Conservation (phyloP, 2,329 filamentous ascomycete genomes). For the Simplicillium aogashimaense region DNA sequence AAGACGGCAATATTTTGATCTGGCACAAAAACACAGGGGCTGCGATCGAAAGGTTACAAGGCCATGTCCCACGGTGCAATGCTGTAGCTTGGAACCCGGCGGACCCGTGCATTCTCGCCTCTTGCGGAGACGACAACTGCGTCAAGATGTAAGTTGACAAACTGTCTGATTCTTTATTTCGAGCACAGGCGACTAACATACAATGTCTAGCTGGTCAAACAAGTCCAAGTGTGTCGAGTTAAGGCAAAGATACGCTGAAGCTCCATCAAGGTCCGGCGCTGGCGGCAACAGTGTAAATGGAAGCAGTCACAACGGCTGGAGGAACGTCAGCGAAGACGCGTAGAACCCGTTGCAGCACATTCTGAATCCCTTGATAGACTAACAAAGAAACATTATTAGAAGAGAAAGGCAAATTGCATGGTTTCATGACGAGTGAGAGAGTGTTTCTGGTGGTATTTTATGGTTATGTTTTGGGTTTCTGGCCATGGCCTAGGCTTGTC, state of each 20-base stretch:
- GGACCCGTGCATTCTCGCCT: constrained; percentile 77
- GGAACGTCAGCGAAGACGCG: constrained; percentile 9
- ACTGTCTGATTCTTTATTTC: not conserved
- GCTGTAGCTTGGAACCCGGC: constrained; percentile 81
- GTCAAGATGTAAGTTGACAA: constrained; percentile 66
- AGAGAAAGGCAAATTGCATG: too few species aligned
- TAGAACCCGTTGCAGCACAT: not conserved
- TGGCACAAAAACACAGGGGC: constrained; percentile 82
- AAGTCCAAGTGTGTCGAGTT: constrained; percentile 13
- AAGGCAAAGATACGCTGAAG: constrained; percentile 7
- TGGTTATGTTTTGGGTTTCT: too few species aligned
- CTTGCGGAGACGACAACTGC: constrained; percentile 77
- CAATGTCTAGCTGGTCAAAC: constrained; percentile 16
- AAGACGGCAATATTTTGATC: constrained; percentile 70
- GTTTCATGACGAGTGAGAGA: too few species aligned
- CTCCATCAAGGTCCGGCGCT: not conserved
- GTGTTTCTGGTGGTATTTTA: too few species aligned
- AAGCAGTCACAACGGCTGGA: constrained; percentile 11
- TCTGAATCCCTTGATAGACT: too few species aligned
- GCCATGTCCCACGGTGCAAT: constrained; percentile 72
- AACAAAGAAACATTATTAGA: too few species aligned
- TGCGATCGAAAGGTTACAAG: constrained; percentile 65
- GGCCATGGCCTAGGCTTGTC: too few species aligned
- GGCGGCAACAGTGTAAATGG: not conserved
- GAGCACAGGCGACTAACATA: not conserved